Base-by-base conservation (phyloP, 306 rosid genomes). In the Vigna mungo region DNA sequence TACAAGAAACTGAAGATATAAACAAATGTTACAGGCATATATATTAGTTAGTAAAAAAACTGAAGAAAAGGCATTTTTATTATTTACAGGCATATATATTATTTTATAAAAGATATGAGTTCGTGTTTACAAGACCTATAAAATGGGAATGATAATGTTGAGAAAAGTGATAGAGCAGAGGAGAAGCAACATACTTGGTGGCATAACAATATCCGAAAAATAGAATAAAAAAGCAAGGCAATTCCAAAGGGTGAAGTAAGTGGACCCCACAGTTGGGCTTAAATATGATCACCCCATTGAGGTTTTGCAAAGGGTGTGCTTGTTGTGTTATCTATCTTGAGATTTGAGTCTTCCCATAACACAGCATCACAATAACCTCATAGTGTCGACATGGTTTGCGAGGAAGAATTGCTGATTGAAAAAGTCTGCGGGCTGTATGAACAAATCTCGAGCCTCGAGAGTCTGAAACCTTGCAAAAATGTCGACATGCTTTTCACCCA, bases 401-500 rank as follows among this genome's bases (percentile, higher is more conserved):
- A 88, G 25, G 89, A 89, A 72, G 95, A 94, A 58, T 30, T 60
- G 2, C 54, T 94, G 85, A 75, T 89, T 9, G 86, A 84, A 49
- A 81, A 81, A 75, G 89, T 94, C 0, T 65, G 86, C 61, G 75
- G 78, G 0, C 71, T 94, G 51, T 90, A 86, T 51, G 78, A 81
- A 10, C 87, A 92, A 86, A 90, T 94, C 78, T 84, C 90, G 20
- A 39, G 83, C 27, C 93, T 94, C 0, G 86, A 86, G 23, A 77
- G 74, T 75, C 97, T 92, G 18, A 91, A 90, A 75, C 98, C 98
- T 30, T 84, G 87, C 80, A 78, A 92, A 49, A 76, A 94, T 85
- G 97, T 94, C 83, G 88, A 94, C 98, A 92, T 44, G 14, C 91
- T 94, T 44, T 92, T 94, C 88, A 92, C 92, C 7, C 39, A 90